phyloP scores from a whole-genome alignment of 306 rosid species.

The Pachyrhizus erosus region DNA sequence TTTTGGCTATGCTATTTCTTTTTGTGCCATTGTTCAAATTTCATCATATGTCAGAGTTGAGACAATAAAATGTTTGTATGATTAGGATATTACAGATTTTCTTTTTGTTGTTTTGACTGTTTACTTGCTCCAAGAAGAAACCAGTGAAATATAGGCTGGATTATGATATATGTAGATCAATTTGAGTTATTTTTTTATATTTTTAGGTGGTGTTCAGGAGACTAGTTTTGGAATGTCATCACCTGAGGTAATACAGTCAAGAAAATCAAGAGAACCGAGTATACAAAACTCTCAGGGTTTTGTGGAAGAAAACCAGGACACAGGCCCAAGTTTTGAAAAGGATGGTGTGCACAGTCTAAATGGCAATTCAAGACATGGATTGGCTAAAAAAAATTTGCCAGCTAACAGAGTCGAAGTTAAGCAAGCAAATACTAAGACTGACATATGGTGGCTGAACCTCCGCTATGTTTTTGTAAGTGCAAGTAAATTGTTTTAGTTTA shows the following conservation, averaged over 20 bases:
- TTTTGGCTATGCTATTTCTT: conserved; percentile 19
- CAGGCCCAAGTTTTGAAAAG: conserved; percentile 33
- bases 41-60: neutral
- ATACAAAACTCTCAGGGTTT: conserved; percentile 35
- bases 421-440: conserved; percentile 51
- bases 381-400: conserved; percentile 39
- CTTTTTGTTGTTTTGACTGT: neutral
- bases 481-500: neutral
- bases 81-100: neutral
- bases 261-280: conserved; percentile 47
- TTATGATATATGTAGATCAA: conserved; percentile 34
- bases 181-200: conserved; percentile 46
- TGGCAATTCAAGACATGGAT: conserved; percentile 48
- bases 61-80: conserved; percentile 11
- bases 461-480: conserved; percentile 82
- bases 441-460: conserved; percentile 80
- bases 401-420: conserved; percentile 43
- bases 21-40: neutral
- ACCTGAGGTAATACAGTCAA: conserved; percentile 47
- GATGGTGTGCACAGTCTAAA: conserved; percentile 41
- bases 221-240: conserved; percentile 49
- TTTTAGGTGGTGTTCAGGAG: conserved; percentile 65
- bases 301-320: conserved; percentile 42
- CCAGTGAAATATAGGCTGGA: conserved; percentile 24
- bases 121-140: conserved; percentile 27